Percentiles rank a stretch among this genome's conserved stretches.
Conservation (phyloP, 2,329 filamentous ascomycete genomes). For the Dactylellina sp. region DNA sequence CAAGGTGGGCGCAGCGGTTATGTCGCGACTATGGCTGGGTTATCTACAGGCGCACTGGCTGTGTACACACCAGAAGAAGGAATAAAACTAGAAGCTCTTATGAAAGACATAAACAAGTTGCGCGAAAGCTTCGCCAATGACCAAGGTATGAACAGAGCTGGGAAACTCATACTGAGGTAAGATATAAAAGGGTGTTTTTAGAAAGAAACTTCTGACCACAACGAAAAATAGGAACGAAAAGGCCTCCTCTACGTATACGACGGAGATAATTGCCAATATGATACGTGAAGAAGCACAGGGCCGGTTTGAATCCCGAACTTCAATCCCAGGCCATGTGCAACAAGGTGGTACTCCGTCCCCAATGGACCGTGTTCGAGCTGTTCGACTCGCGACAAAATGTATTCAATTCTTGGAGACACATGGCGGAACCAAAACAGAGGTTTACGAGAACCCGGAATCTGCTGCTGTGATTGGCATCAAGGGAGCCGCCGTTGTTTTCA, state of each 20-base stretch:
- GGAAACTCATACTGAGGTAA: constrained; percentile 83
- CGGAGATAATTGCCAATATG: constrained; percentile 93
- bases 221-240: constrained; percentile 77
- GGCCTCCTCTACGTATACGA: constrained; percentile 88
- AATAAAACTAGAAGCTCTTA: constrained; percentile 91
- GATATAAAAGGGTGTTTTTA: background rate
- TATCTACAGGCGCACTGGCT: constrained; percentile 89
- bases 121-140: constrained; percentile 87
- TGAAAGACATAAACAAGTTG: constrained; percentile 87
- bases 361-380: constrained; percentile 94
- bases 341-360: constrained; percentile 92
- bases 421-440: constrained; percentile 74
- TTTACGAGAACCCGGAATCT: constrained; percentile 76
- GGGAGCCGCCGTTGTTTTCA: constrained; percentile 89
- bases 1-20: constrained; percentile 96
- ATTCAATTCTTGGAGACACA: constrained; percentile 89
- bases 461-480: constrained; percentile 90
- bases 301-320: constrained; percentile 90
- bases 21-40: constrained; percentile 87
- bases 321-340: constrained; percentile 92
- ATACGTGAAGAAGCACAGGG: constrained; percentile 93
- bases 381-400: constrained; percentile 91
- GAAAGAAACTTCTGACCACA: background rate
- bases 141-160: constrained; percentile 86
- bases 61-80: constrained; percentile 98